A percentile compares a stretch with the other conserved stretches of the same genome.
Conservation (phyloP, 2,329 filamentous ascomycete species). For the Daldinia sp. region DNA sequence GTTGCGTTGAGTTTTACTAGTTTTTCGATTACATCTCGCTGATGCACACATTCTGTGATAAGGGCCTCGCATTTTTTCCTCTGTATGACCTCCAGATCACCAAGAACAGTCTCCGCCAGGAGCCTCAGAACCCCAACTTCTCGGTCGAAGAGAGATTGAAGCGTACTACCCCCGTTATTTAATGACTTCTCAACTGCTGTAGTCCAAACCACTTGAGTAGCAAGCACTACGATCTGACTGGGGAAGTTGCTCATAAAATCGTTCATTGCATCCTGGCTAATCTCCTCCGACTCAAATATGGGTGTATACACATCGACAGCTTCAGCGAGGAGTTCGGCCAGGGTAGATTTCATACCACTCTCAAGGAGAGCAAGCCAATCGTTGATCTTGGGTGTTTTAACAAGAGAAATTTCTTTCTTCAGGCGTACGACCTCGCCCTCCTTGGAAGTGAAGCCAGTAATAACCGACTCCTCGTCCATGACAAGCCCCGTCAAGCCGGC, state of each 20-base stretch:
- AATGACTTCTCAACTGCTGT: constrained; percentile 84
- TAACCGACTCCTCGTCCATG: constrained; percentile 90
- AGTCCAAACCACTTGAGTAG: constrained; percentile 94
- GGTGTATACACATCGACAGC: constrained; percentile 85
- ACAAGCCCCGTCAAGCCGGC: constrained; percentile 90
- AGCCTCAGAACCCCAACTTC: constrained; percentile 87
- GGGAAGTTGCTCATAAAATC: constrained; percentile 88
- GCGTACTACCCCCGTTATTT: constrained; percentile 74
- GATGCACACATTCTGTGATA: constrained; percentile 98
- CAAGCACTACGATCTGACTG: constrained; percentile 94
- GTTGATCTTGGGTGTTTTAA: constrained; percentile 96
- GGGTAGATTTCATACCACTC: constrained; percentile 90
- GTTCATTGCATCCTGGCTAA: constrained; percentile 78
- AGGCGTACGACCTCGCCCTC: constrained; percentile 90
- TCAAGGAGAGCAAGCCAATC: constrained; percentile 98
- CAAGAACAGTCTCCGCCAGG: constrained; percentile 88
- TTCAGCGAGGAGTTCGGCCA: constrained; percentile 90
- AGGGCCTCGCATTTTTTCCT: constrained; percentile 98
- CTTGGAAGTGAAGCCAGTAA: constrained; percentile 93
- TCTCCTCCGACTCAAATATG: constrained; percentile 77
- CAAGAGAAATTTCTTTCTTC: constrained; percentile 90
- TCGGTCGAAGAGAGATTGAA: constrained; percentile 80
- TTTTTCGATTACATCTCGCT: constrained; percentile 92
- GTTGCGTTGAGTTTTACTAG: constrained; percentile 81
- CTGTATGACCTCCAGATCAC: constrained; percentile 86